Conservation (phyloP, 2,329 filamentous ascomycete genomes). For the Ilyonectria mors-panacis region DNA sequence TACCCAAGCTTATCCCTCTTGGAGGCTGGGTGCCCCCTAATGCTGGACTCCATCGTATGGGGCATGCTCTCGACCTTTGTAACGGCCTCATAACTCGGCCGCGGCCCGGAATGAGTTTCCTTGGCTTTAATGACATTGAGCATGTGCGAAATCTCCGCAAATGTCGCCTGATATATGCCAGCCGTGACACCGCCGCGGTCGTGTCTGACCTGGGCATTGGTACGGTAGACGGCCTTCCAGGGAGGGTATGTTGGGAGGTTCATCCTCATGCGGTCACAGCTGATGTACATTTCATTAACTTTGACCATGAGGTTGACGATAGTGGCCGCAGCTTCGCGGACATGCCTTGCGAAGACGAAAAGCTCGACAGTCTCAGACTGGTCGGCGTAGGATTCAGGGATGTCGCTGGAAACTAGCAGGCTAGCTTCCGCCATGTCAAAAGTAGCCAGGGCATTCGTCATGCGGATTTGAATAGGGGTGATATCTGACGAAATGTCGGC, state of each 20-base stretch:
- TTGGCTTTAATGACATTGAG: constrained; percentile 60
- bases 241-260: constrained; percentile 69
- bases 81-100: constrained; percentile 40
- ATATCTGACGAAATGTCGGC: constrained; percentile 60
- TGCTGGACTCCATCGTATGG: constrained; percentile 57
- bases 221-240: constrained; percentile 66
- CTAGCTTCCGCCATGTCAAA: constrained; percentile 65
- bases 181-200: constrained; percentile 72
- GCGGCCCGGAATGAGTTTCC: constrained; percentile 49
- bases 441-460: constrained; percentile 59
- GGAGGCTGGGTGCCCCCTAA: constrained; percentile 51
- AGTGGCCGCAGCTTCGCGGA: constrained; percentile 65
- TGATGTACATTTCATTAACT: constrained; percentile 63
- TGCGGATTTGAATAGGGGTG: constrained; percentile 54
- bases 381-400: constrained; percentile 62
- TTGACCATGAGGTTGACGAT: constrained; percentile 63
- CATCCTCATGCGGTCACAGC: constrained; percentile 57
- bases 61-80: constrained; percentile 53
- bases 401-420: constrained; percentile 61
- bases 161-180: constrained; percentile 63
- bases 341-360: constrained; percentile 69
- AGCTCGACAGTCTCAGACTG: constrained; percentile 66
- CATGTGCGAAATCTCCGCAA: constrained; percentile 60
- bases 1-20: constrained; percentile 60
- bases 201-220: constrained; percentile 71